Evolutionary conservation across 352 stramenopile species (phyloP), one percentile per base, ranked within the genome.

Genomic region (Globisporangium lucens): DNA sequence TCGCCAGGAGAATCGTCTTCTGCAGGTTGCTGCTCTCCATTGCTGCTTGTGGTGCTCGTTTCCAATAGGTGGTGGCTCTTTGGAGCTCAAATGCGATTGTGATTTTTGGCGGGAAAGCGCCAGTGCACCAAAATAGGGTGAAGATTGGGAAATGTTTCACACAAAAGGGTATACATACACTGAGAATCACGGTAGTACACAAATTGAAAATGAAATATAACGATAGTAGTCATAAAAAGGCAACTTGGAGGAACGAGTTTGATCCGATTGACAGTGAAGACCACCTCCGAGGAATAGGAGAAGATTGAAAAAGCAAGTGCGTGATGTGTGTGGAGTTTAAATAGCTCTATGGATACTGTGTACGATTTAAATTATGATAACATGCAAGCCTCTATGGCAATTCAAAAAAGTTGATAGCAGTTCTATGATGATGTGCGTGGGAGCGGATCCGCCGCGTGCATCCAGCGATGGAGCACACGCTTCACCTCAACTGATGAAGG

Each of bases 1-100:
- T 93, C 30, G 72, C 80, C 30, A 91, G 69, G 72, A 94, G 63
- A 60, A 85, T 58, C 36, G 77, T 72, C 57, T 66, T 68, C 69
- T 93, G 85, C 61, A 91, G 70, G 66, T 86, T 82, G 59, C 35
- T 30, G 62, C 56, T 68, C 36, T 20, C 57, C 51, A 53, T 65
- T 49, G 27, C 17, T 46, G 10, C 12, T 68, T 0, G 17, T 60
- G 35, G 17, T 60, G 35, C 33, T 53, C 4, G 13, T 30, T n/a
- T 38, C 57, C 20, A 35, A 58, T 33, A 55, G 47, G 29, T 59
- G 47, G 29, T 59, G 53, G 17, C 55, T 60, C 17, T 60, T 60
- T 12, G 17, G 36, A 15, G 36, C 36, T 30, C 36, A 10, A 43
- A 49, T 49, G 15, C 5, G 15, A 49, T 59, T 59, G 20, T 58